Evolutionary conservation across 108 stramenopile genomes (phyloP).

Genomic region (Thalassiosira profunda): DNA sequence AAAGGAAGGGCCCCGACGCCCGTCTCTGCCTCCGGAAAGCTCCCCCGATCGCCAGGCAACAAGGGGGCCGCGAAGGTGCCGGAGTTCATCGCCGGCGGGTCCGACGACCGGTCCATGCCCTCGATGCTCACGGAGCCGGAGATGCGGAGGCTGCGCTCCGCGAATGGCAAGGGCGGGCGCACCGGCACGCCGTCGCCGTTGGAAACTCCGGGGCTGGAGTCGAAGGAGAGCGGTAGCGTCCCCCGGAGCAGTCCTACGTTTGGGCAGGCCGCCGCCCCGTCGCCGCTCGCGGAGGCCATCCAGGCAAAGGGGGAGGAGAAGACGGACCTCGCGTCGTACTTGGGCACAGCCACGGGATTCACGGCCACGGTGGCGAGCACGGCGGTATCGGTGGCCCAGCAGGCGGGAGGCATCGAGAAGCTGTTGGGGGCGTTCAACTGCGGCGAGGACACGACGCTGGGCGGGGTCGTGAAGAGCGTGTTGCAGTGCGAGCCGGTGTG

Average conservation of each 20-base stretch:
- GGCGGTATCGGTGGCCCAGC: not conserved
- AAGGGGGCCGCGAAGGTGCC: not conserved
- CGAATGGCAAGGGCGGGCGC: not conserved
- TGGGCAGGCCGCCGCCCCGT: too few species aligned
- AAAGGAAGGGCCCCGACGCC: too few species aligned
- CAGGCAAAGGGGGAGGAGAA: too few species aligned
- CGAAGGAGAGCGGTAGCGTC: too few species aligned
- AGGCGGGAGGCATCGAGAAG: slow-evolving; percentile 3
- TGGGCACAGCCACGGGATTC: not conserved
- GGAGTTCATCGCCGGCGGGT: slow-evolving; percentile 4
- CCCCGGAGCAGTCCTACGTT: too few species aligned
- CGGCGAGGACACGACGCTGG: slow-evolving; percentile 21
- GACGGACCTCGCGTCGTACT: too few species aligned
- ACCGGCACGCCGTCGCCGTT: too few species aligned
- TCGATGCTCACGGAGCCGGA: slow-evolving; percentile 32
- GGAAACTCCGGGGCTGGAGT: too few species aligned
- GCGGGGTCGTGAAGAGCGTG: not conserved
- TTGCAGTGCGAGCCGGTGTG: slow-evolving; percentile 2
- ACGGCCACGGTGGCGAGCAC: not conserved
- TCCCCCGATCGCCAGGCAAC: not conserved
- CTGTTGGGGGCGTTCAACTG: slow-evolving; percentile 16
- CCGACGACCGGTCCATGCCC: slow-evolving; percentile 17
- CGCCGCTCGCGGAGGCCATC: too few species aligned
- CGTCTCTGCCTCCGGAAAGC: not conserved
- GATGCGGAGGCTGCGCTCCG: not conserved